A percentile compares a stretch with the other conserved stretches of the same genome.
Conservation (phyloP, 2,329 filamentous ascomycete genomes). For the Scopulariopsis brevicaulis region DNA sequence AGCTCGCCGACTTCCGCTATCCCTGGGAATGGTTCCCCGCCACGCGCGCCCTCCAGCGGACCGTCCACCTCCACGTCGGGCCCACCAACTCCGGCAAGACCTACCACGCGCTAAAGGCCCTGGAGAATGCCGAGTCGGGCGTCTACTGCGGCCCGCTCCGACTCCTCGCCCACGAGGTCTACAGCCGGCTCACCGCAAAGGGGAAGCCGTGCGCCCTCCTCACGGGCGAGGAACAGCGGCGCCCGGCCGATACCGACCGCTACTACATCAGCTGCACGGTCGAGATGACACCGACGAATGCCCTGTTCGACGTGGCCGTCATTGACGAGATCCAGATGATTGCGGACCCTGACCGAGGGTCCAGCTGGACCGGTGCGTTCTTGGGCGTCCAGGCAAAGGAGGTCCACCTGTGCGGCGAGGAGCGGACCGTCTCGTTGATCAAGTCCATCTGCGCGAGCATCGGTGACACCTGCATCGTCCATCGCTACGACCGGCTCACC, state of each 20-base stretch:
- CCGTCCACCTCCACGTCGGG: constrained; percentile 84
- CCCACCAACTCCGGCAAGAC: constrained; percentile 98
- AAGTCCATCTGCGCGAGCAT: constrained; percentile 63
- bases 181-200: constrained; percentile 69
- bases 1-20: constrained; percentile 72
- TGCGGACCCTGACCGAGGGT: constrained; percentile 65
- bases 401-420: constrained; percentile 87
- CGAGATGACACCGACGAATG: constrained; percentile 61
- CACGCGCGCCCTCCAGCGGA: constrained; percentile 69
- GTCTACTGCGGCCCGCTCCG: constrained; percentile 87
- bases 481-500: constrained; percentile 75
- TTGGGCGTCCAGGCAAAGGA: constrained; percentile 80
- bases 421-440: constrained; percentile 69
- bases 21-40: constrained; percentile 88
- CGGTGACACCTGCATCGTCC: constrained; percentile 74
- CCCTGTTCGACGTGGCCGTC: constrained; percentile 71
- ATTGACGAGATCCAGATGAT: constrained; percentile 99
- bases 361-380: constrained; percentile 89
- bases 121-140: constrained; percentile 65
- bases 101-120: constrained; percentile 77
- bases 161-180: constrained; percentile 89
- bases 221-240: constrained; percentile 80
- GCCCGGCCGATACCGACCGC: constrained; percentile 45
- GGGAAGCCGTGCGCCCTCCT: constrained; percentile 68
- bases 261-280: constrained; percentile 81